Percentiles rank a stretch among this genome's conserved stretches.
Evolutionary conservation across 306 rosid genomes (phyloP).

Genomic region (Calophaca sinica): DNA sequence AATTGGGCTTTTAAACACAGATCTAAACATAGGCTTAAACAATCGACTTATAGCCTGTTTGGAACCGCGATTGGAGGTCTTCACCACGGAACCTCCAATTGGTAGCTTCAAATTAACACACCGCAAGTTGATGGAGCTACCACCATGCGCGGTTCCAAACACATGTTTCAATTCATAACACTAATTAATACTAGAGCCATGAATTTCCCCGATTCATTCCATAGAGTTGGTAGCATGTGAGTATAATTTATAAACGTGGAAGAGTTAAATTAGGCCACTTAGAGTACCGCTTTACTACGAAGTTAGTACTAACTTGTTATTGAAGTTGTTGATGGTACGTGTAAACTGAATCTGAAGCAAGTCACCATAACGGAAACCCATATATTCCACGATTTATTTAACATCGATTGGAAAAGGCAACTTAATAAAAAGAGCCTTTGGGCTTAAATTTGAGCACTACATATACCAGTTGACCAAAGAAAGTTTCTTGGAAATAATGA

Average conservation of each 20-base stretch:
- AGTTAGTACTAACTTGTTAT: neutral
- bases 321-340: neutral
- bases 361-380: constrained; percentile 24
- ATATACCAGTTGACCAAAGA: constrained; percentile 42
- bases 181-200: too few relatives aligned
- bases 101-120: too few relatives aligned
- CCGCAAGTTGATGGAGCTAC: too few relatives aligned
- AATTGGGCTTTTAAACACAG: too few relatives aligned
- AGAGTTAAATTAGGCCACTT: constrained; percentile 14
- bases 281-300: neutral
- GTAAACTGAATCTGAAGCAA: neutral
- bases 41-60: too few relatives aligned
- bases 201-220: too few relatives aligned
- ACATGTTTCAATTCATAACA: too few relatives aligned
- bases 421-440: neutral
- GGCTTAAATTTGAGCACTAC: constrained; percentile 40
- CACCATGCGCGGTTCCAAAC: too few relatives aligned
- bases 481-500: constrained; percentile 57
- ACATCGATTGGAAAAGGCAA: constrained; percentile 37
- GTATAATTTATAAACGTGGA: neutral
- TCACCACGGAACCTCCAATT: too few relatives aligned
- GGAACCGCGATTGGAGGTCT: too few relatives aligned
- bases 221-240: too few relatives aligned
- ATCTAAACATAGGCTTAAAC: too few relatives aligned
- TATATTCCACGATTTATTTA: constrained; percentile 32